Percentiles rank a stretch among this genome's conserved stretches.
Evolutionary conservation across 805 yeast genomes (phyloP).

Genomic region (Yamadazyma insecticola): DNA sequence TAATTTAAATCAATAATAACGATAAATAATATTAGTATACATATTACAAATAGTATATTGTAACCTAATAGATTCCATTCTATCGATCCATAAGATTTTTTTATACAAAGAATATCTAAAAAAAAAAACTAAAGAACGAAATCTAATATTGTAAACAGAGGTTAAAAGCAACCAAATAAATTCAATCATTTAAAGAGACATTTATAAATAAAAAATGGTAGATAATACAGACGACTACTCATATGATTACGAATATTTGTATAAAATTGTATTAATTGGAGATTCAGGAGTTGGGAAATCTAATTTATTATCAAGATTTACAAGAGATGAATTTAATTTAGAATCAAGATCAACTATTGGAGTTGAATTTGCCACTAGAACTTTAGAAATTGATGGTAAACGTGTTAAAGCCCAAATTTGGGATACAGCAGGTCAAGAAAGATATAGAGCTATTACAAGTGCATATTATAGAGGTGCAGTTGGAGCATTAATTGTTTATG

Average conservation of each 20-base stretch:
- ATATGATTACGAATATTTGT: constrained; percentile 83
- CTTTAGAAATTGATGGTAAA: constrained; percentile 81
- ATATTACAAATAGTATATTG: neutral
- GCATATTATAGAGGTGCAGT: constrained; percentile 98
- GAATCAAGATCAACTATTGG: constrained; percentile 96
- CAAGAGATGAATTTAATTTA: constrained; percentile 91
- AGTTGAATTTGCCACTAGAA: constrained; percentile 96
- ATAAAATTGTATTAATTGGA: constrained; percentile 93
- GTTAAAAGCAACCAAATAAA: neutral
- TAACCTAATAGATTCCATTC: neutral
- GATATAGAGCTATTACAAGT: constrained; percentile 95
- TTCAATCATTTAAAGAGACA: no score
- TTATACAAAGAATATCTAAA: neutral
- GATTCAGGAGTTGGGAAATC: constrained; percentile 98
- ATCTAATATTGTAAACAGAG: no score
- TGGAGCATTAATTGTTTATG: constrained; percentile 94
- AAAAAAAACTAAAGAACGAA: no score
- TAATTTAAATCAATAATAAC: no score
- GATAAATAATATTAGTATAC: no score
- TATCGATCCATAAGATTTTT: no score
- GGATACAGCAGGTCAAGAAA: constrained; percentile 99
- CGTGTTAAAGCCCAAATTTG: constrained; percentile 88
- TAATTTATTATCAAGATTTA: constrained; percentile 86
- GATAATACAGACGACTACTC: constrained; percentile 43
- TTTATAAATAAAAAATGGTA: constrained; percentile 16